Percentiles rank a stretch among this genome's conserved stretches.
phyloP scores from a whole-genome alignment of 73 alveolate species.

The Paramecium bursaria region DNA sequence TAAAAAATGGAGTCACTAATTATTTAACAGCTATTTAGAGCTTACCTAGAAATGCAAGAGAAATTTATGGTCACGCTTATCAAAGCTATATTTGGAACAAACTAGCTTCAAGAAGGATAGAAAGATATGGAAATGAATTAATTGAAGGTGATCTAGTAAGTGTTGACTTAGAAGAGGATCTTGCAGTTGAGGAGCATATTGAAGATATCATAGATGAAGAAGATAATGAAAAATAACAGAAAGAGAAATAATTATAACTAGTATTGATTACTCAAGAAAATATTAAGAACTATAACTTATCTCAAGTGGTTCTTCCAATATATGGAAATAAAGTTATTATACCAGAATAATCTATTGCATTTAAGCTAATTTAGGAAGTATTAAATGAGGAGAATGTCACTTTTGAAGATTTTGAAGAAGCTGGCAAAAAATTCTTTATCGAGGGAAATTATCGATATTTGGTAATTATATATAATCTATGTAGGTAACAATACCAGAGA shows the following conservation, averaged over 20 bases:
- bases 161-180: conserved; percentile 79
- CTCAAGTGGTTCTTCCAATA: conserved; percentile 95
- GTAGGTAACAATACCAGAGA: conserved; percentile 80
- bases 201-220: conserved; percentile 76
- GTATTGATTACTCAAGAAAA: conserved; percentile 83
- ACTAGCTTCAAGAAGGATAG: conserved; percentile 88
- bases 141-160: conserved; percentile 96
- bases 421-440: conserved; percentile 78
- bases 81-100: conserved; percentile 96
- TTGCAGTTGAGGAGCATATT: conserved; percentile 75
- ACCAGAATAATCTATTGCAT: conserved; percentile 84
- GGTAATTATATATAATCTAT: conserved; percentile 22
- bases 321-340: conserved; percentile 88
- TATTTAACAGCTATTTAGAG: conserved; percentile 78
- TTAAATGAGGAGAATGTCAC: conserved; percentile 91
- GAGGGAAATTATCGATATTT: conserved; percentile 95
- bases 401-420: conserved; percentile 80
- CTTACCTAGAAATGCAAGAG: conserved; percentile 80
- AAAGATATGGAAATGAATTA: conserved; percentile 79
- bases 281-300: conserved; percentile 77
- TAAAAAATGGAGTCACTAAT: conserved; percentile 79
- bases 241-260: conserved; percentile 69
- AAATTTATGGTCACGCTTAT: conserved; percentile 95
- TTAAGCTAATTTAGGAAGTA: conserved; percentile 74
- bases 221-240: conserved; percentile 71